Conservation (phyloP, 352 stramenopile genomes). For the Pythium aquatile region DNA sequence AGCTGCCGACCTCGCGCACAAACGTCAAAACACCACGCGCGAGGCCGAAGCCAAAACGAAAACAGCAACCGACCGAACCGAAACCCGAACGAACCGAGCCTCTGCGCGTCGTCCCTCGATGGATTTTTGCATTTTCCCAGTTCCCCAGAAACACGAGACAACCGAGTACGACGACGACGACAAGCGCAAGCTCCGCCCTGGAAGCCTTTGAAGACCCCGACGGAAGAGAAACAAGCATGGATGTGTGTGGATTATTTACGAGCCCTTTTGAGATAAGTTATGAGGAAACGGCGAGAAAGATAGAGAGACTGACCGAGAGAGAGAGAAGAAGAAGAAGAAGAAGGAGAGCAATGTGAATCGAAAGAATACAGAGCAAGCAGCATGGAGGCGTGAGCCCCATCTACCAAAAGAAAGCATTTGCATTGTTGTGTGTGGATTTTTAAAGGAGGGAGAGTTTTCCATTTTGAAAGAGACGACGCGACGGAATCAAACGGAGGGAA, state of each 20-base stretch:
- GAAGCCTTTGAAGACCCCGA: slow-evolving; percentile 5
- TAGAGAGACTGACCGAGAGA: slow-evolving; percentile 19
- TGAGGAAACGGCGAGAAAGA: slow-evolving; percentile 23
- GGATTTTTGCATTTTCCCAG: slow-evolving; percentile 5
- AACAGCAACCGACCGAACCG: slow-evolving; percentile 2
- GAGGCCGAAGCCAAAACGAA: slow-evolving; percentile 4
- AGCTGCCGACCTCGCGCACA: neutral
- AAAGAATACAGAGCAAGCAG: slow-evolving; percentile 6
- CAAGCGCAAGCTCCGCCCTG: neutral
- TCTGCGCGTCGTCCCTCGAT: neutral
- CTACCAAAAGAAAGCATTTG: neutral
- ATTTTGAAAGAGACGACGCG: neutral
- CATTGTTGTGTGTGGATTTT: neutral
- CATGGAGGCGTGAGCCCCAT: neutral
- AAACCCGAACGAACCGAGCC: neutral
- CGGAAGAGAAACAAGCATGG: slow-evolving; percentile 13
- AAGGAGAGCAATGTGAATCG: neutral
- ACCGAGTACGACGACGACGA: neutral
- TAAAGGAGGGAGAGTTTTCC: neutral
- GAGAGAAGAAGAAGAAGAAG: neutral
- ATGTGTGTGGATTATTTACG: slow-evolving; percentile 22
- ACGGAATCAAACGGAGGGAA: neutral
- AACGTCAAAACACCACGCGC: neutral
- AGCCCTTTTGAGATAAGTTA: slow-evolving; percentile 32
- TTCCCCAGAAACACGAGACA: slow-evolving; percentile 1